These are phyloP conservation scores for Fulvia fulva DNA, from an alignment of 2,329 filamentous ascomycete species.

Conservation along the genomic window DNA sequence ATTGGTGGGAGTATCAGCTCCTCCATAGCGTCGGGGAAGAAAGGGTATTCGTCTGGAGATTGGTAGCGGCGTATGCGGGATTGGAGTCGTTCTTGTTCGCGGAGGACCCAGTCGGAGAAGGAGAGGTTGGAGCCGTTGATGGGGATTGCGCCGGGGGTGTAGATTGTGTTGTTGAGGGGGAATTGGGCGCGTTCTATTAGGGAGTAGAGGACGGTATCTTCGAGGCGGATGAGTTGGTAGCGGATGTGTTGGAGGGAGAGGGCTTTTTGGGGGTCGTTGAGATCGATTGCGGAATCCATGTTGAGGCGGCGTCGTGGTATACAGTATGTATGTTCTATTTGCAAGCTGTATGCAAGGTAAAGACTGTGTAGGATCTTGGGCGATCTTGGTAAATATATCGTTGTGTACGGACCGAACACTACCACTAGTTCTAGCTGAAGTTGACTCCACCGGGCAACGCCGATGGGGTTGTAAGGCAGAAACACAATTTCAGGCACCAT, in stretches of 20 bases:
- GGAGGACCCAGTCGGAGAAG: constrained; percentile 91
- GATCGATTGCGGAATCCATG: constrained; percentile 84
- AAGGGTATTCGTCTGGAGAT: constrained; percentile 94
- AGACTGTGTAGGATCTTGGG: neutral
- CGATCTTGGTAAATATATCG: neutral
- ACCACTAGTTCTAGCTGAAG: neutral
- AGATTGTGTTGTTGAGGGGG: constrained; percentile 84
- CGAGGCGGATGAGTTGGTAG: constrained; percentile 73
- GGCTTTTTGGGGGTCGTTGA: constrained; percentile 78
- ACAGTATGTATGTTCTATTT: neutral
- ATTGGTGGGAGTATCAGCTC: constrained; percentile 81
- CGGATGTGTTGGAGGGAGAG: constrained; percentile 89
- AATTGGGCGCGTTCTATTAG: constrained; percentile 98
- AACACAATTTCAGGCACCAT: neutral
- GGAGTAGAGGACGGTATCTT: constrained; percentile 97
- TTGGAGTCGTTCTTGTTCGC: constrained; percentile 84
- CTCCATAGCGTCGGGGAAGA: constrained; percentile 80
- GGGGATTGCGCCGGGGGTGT: constrained; percentile 71
- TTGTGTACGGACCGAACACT: neutral
- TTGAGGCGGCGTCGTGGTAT: neutral
- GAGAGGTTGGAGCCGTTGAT: constrained; percentile 71
- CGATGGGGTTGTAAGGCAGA: neutral
- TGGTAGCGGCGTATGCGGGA: constrained; percentile 92
- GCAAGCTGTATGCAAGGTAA: neutral
- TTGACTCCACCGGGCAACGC: neutral